Conservation (phyloP, 768 basidiomycete species). For the Zangia roseola region DNA sequence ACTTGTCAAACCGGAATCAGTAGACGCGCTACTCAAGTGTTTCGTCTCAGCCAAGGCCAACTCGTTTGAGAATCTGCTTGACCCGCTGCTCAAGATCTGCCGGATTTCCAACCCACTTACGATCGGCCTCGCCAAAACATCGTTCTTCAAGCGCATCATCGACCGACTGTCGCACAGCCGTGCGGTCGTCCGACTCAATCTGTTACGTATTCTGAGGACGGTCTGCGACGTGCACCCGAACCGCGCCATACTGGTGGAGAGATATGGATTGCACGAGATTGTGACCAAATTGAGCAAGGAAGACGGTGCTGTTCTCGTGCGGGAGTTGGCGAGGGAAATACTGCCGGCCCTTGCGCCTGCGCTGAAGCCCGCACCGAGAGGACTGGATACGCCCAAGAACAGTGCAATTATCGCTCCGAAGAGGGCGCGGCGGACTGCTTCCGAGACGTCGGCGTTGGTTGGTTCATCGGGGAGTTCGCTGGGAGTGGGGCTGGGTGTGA, state of each 20-base stretch:
- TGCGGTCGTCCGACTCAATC: conserved; percentile 86
- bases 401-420: conserved; percentile 55
- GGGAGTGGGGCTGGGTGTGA: conserved; percentile 11
- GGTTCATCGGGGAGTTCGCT: conserved; percentile 18
- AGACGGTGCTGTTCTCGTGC: conserved; percentile 89
- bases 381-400: conserved; percentile 38
- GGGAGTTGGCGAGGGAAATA: conserved; percentile 86
- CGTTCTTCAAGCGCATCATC: conserved; percentile 85
- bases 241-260: conserved; percentile 74
- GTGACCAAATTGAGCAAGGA: conserved; percentile 78
- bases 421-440: conserved; percentile 64
- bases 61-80: conserved; percentile 88
- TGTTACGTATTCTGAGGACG: conserved; percentile 79
- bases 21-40: conserved; percentile 71
- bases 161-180: conserved; percentile 73
- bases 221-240: conserved; percentile 92
- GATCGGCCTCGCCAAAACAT: conserved; percentile 71
- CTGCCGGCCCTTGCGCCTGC: conserved; percentile 74
- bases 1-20: conserved; percentile 60
- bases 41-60: conserved; percentile 86
- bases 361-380: conserved; percentile 50
- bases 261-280: conserved; percentile 77
- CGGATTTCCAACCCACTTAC: conserved; percentile 75
- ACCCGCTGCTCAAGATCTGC: conserved; percentile 89
- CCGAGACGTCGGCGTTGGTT: conserved; percentile 53